These are phyloP conservation scores for Phytophthora sojae DNA, from an alignment of 352 stramenopile genomes.

Conservation along the genomic window DNA sequence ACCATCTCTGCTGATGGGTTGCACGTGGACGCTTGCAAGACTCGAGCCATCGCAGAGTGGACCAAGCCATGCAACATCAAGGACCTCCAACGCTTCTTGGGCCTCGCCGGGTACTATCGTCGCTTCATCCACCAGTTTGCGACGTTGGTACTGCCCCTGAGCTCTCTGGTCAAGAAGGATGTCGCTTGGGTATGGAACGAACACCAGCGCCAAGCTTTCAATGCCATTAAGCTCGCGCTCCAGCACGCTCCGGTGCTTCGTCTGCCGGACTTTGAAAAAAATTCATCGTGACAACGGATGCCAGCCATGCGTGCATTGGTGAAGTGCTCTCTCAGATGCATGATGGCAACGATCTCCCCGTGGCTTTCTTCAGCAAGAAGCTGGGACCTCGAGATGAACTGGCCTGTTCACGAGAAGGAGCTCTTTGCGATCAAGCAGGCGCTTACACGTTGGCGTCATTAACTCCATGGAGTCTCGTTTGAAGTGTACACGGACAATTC, in stretches of 20 bases:
- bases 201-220: constrained; percentile 6
- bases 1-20: no score
- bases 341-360: not conserved
- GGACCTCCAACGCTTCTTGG: not conserved
- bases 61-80: not conserved
- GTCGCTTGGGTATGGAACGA: not conserved
- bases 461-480: no score
- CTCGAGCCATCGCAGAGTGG: no score
- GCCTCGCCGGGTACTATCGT: not conserved
- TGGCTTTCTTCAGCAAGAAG: no score
- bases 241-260: constrained; percentile 37
- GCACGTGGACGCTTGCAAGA: no score
- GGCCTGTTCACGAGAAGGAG: no score
- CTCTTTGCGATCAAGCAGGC: no score
- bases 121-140: not conserved
- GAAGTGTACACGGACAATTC: no score
- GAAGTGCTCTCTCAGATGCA: no score
- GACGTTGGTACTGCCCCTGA: not conserved
- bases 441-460: no score
- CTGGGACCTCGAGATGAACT: no score
- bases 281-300: constrained; percentile 52
- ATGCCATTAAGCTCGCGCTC: constrained; percentile 25
- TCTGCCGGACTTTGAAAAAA: constrained; percentile 32
- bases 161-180: not conserved
- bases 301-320: constrained; percentile 11